phyloP scores from a whole-genome alignment of 2,329 filamentous ascomycete species.

The Fusarium ambrosium region DNA sequence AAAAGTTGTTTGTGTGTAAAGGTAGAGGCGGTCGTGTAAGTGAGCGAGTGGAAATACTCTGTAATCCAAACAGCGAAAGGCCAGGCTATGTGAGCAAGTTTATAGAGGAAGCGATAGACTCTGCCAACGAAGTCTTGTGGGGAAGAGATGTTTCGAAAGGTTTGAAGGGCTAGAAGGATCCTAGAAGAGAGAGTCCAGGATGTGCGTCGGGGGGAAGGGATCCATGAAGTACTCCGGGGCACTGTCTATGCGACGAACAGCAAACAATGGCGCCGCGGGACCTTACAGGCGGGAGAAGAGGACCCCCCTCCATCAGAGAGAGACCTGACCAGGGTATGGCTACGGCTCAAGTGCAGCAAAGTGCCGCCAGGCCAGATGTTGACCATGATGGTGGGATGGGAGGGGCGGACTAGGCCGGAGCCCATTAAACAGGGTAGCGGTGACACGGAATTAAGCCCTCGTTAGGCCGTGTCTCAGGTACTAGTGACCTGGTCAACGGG shows the following conservation, averaged over 20 bases:
- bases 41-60: slow-evolving; percentile 46
- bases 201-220: slow-evolving; percentile 23
- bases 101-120: slow-evolving; percentile 56
- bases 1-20: slow-evolving; percentile 13
- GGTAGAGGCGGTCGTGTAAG: slow-evolving; percentile 33
- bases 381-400: slow-evolving; percentile 32
- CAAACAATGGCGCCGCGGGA: slow-evolving; percentile 21
- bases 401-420: slow-evolving; percentile 24
- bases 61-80: slow-evolving; percentile 44
- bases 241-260: slow-evolving; percentile 25
- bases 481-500: slow-evolving; percentile 33
- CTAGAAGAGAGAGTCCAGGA: background rate
- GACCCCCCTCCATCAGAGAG: background rate
- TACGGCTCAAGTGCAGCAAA: slow-evolving; percentile 17
- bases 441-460: slow-evolving; percentile 22
- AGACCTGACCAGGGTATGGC: slow-evolving; percentile 12
- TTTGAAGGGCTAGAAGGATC: slow-evolving; percentile 36
- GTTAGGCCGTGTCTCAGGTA: slow-evolving; percentile 36
- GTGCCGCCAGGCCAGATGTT: slow-evolving; percentile 25
- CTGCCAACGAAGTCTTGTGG: slow-evolving; percentile 68
- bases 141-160: slow-evolving; percentile 41
- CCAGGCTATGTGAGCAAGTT: slow-evolving; percentile 40
- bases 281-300: background rate
- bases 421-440: slow-evolving; percentile 36
- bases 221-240: slow-evolving; percentile 42